Base-by-base conservation (phyloP, 2,329 filamentous ascomycete species). In the Curvularia sp. region DNA sequence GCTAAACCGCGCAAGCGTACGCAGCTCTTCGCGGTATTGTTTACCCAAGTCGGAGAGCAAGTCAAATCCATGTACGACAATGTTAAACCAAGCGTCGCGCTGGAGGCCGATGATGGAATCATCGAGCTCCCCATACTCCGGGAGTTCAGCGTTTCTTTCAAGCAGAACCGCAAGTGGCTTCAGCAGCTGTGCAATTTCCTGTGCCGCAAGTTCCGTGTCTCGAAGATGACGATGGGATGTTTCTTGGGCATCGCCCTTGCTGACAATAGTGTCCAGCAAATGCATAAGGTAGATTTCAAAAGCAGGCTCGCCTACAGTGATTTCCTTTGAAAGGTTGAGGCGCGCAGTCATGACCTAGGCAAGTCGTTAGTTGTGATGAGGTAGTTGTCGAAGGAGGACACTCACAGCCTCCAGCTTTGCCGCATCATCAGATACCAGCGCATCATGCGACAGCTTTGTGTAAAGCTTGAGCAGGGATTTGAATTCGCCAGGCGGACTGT, bases 21-120 rank as follows among this genome's bases (percentile, higher is more conserved):
- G 88, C 20, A 99, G 83, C 72, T 97, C 93, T 57, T 89, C 85
- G 49, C 88, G 78, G 68, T 96, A 87, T 65, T 86, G 86, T 73
- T 88, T 89, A 18, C 89, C 91, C 54, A 90, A 86, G 15, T 88
- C 85, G 0, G 92, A 94, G 15, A 85, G 85, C 10, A 89, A 83
- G 9, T 88, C 89, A 74, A 98, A 96, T 4, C 93, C 95, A 75
- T 99, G 95, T 0, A 97, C 90, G 22, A 93, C 91, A 62, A 98
- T 92, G 71, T 99, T 99, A 80, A 97, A 98, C 95, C 95, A 99
- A 5, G 92, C 92, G 81, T 99, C 93, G 52, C 94, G 88, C 66
- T 95, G 85, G 56, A 96, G 80, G 26, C 87, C 85, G 61, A 90
- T 85, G 7, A 87, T 86, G 5, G 72, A 72, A 31, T 83, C 71